Evolutionary conservation across 805 yeast species (phyloP), one percentile per base, ranked within the genome.

Genomic region (Ogataea trehaloabstinens): DNA sequence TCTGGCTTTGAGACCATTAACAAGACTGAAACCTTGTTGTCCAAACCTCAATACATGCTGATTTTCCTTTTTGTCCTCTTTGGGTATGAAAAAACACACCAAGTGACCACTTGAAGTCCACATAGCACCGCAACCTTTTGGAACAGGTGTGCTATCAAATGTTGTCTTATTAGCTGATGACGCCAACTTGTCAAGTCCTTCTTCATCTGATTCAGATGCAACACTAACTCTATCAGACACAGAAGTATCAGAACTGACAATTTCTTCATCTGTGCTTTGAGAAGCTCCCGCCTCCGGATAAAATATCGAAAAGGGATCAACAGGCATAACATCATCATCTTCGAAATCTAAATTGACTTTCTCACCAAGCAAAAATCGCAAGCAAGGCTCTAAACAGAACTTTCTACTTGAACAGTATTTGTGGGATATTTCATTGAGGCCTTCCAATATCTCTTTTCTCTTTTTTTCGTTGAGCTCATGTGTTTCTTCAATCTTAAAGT

Each of bases 41-140:
- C 74, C 78, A 51, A 77, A 70, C 31, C 69, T 71, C 31, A 78
- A 71, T 11, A 51, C 46, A 19, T 70, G 63, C 24, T 58, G 61
- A 30, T 63, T 61, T 51, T 64, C 66, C 47, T 68, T 63, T 28
- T 67, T 63, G 53, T 63, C 66, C 33, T 63, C 70, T 35, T 75
- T 76, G 0, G 83, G 80, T 7, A 82, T 74, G 61, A 87, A 88
- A 53, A 90, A 90, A 55, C 95, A 86, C 1, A 90, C 82, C 35
- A 90, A 65, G 42, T 78, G 78, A 0, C 96, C 96, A 3, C 77
- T 73, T 10, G 78, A 73, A 0, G 95, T 72, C 96, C 96, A 90
- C 1, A 78, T 68, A 0, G 95, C 96, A 7, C 96, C 96, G 66
- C 96, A 90, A 7, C 89, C 93, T 55, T 86, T 89, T 0, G 97